Percentiles rank a stretch among this genome's conserved stretches.
These are phyloP conservation scores for Prunella vulgaris DNA, from an alignment of 257 asterid species.

Conservation along the genomic window DNA sequence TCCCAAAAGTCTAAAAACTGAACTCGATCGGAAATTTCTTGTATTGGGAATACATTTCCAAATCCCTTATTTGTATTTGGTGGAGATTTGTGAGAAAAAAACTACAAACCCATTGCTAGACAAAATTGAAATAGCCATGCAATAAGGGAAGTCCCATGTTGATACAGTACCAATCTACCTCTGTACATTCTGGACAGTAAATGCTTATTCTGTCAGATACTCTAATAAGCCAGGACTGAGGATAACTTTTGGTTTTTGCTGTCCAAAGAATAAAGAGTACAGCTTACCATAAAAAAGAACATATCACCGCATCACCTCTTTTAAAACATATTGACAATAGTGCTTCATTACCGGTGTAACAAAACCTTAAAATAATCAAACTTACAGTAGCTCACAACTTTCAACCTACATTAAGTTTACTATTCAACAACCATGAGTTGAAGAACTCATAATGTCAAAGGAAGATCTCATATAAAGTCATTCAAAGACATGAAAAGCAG, in stretches of 20 bases:
- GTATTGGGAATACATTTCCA: too few relatives aligned
- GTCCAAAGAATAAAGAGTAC: background rate
- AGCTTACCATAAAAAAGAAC: background rate
- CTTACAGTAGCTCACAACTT: slow-evolving; percentile 8
- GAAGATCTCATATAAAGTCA: background rate
- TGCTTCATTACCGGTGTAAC: background rate
- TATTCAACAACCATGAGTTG: background rate
- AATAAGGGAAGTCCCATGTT: too few relatives aligned
- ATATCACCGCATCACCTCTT: background rate
- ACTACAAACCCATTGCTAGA: too few relatives aligned
- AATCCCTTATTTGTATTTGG: too few relatives aligned
- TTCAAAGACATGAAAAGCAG: background rate
- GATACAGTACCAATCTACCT: too few relatives aligned
- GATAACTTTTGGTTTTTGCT: background rate
- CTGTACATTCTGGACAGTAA: background rate
- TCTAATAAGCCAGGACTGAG: background rate
- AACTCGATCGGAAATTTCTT: too few relatives aligned
- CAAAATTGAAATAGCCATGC: too few relatives aligned
- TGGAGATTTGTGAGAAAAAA: too few relatives aligned
- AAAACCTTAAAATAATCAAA: slow-evolving; percentile 3
- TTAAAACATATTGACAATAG: background rate
- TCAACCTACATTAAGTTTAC: background rate
- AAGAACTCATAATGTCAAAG: slow-evolving; percentile 11
- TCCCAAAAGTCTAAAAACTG: too few relatives aligned
- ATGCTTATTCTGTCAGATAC: background rate